These are phyloP conservation scores for Cicer yamashitae DNA, from an alignment of 306 rosid species.

Conservation along the genomic window DNA sequence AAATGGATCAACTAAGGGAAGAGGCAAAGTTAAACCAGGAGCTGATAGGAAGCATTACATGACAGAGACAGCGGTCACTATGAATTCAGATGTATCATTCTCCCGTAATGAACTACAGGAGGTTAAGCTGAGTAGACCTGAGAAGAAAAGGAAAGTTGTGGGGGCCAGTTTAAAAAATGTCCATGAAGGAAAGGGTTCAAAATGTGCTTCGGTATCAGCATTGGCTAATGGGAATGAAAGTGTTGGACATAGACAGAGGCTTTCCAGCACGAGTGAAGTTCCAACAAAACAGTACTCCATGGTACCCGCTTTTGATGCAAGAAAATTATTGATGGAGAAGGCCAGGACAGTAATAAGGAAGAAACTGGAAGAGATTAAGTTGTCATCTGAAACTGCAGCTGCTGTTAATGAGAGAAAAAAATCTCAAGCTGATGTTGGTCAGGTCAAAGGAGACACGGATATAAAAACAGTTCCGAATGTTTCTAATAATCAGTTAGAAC, in stretches of 20 bases:
- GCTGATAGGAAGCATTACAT: slow-evolving; percentile 60
- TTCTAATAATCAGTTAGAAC: slow-evolving; percentile 58
- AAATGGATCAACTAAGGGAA: slow-evolving; percentile 69
- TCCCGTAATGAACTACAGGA: slow-evolving; percentile 55
- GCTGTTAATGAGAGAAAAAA: slow-evolving; percentile 54
- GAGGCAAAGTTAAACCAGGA: slow-evolving; percentile 66
- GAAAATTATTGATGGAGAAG: slow-evolving; percentile 81
- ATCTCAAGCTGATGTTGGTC: slow-evolving; percentile 53
- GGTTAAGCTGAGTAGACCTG: slow-evolving; percentile 55
- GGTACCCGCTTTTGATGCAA: slow-evolving; percentile 82
- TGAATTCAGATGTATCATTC: slow-evolving; percentile 52
- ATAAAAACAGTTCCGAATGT: slow-evolving; percentile 48
- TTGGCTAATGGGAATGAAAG: slow-evolving; percentile 69
- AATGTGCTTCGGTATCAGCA: slow-evolving; percentile 58
- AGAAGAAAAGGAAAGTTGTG: slow-evolving; percentile 74
- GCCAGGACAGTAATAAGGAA: slow-evolving; percentile 81
- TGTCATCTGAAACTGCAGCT: slow-evolving; percentile 57
- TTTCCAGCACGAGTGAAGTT: slow-evolving; percentile 55
- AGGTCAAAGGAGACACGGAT: slow-evolving; percentile 47
- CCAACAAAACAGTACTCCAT: slow-evolving; percentile 60
- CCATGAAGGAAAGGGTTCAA: slow-evolving; percentile 56
- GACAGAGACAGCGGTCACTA: slow-evolving; percentile 52
- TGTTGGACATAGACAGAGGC: slow-evolving; percentile 56
- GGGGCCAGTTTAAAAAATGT: slow-evolving; percentile 66
- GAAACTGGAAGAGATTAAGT: slow-evolving; percentile 79